Evolutionary conservation across 495 filamentous ascomycete genomes (phyloP), one percentile per base, ranked within the genome.

Genomic region (Penicillium pancosmium): DNA sequence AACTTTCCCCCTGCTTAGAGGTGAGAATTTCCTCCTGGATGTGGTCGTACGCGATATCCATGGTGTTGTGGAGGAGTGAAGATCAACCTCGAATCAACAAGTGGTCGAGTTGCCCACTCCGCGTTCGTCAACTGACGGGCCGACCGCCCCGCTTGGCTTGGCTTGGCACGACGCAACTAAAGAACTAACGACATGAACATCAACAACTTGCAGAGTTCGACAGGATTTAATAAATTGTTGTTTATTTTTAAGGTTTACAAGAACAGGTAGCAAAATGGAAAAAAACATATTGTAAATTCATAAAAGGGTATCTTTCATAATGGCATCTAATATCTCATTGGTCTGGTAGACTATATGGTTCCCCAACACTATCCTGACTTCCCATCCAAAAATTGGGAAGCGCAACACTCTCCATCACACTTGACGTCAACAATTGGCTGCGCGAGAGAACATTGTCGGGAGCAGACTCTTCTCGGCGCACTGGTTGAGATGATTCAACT

Each of bases 1-100:
- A 40, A 68, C 54, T 34, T 35, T 68, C 67, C 44, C 84, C 77
- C 63, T 84, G 72, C 47, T 88, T 82, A 43, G 90, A 84, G 21
- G 82, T 79, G 61, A 91, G 78, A 54, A 84, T 81, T 69, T 93
- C 88, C 77, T 96, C 92, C 68, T 91, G 88, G 65, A 98, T 95
- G 72, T 96, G 92, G 68, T 98, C 94, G 82, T 98, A 98, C 40
- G 94, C 92, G 65, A 96, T 74, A 82, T 98, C 94, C 94, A 98
- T 98, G 65, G 52, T 55, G 57, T 56, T 40, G 46, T 51, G 49
- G 47, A 54, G 56, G 50, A 58, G 34, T 35, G 43, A 41, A 60
- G 60, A 57, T 11, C 55, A 31, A 31, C 25, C 49, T 34, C 36
- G 57, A 61, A 61, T 55, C 41, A 55, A 58, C 55, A 59, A 52